Evolutionary conservation across 2,329 filamentous ascomycete genomes (phyloP), one percentile per base, ranked within the genome.

Genomic region (Colletotrichum graminicola): DNA sequence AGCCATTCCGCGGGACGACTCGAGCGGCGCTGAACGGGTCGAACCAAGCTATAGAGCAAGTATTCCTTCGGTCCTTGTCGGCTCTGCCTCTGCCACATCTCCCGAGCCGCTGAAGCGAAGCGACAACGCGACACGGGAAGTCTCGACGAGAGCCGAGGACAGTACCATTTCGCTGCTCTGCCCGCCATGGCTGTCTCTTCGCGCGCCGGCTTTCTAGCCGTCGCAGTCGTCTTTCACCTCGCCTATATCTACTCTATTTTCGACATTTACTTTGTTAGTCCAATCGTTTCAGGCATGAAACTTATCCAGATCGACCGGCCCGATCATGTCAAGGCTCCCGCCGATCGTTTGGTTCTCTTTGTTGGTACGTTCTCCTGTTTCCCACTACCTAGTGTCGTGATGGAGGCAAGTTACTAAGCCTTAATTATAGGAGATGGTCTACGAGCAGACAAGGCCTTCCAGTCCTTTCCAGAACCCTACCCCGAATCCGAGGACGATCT

Each of bases 181-280:
- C 41, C 55, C 77, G 75, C 60, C 75, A 91, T 91, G 89, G 86
- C 87, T 73, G 79, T 84, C 72, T 83, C 87, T 75, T 84, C 83
- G 76, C 94, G 95, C 79, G 89, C 93, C 78, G 92, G 91, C 79
- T 98, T 99, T 80, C 84, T 98, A 81, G 91, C 92, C 79, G 89
- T 97, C 79, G 96, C 96, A 76, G 89, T 98, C 79, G 84, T 95
- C 73, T 99, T 99, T 80, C 97, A 99, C 82, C 81, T 98, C 65
- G 89, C 97, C 75, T 99, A 99, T 81, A 92, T 97, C 67, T 93
- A 92, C 79, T 97, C 94, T 72, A 98, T 98, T 78, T 99, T 99
- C 83, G 95, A 98, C 81, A 96, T 98, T 74, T 98, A 99, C 83
- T 99, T 99, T 79, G 94, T 98, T 79, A 98, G 94, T 80, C 96